Base-by-base conservation (phyloP, 2,329 filamentous ascomycete species). In the Colletotrichum eleusines region DNA sequence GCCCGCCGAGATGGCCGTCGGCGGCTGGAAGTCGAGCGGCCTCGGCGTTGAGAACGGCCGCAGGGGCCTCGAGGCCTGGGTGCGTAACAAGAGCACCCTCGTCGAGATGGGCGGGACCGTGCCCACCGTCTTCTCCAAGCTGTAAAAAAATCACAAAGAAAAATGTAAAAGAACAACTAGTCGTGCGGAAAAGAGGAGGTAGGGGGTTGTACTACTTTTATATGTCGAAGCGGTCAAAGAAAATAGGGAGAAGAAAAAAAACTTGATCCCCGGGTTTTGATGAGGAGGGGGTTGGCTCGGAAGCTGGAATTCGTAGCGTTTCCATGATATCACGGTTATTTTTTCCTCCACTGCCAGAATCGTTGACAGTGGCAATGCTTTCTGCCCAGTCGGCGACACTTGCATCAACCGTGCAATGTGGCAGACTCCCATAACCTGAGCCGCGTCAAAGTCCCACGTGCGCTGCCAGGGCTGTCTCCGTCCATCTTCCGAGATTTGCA, bases 21-120 rank as follows among this genome's bases (percentile, higher is more conserved):
- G 94, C 12, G 94, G 94, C 0, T 97, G 94, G 94, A 97, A 97
- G 84, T 87, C 92, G 86, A 97, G 94, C 78, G 94, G 94, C 42
- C 83, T 97, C 12, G 94, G 94, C 0, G 90, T 97, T 1, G 94
- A 97, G 85, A 97, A 97, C 79, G 94, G 94, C 4, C 85, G 90
- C 69, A 89, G 88, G 76, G 94, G 94, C 0, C 86, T 97, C 64
- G 91, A 92, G 80, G 91, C 92, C 4, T 97, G 94, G 91, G 88
- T 94, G 63, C 86, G 90, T 81, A 96, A 95, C 76, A 97, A 96
- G 86, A 97, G 94, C 81, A 97, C 94, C 1, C 81, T 97, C 38
- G 91, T 97, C 2, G 94, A 97, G 80, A 92, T 95, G 86, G 89
- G 90, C 51, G 92, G 91, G 42, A 85, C 80, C 72, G 92, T 91